Evolutionary conservation across 1,139 yeast genomes (phyloP).

Genomic region (Candida frijolesensis): DNA sequence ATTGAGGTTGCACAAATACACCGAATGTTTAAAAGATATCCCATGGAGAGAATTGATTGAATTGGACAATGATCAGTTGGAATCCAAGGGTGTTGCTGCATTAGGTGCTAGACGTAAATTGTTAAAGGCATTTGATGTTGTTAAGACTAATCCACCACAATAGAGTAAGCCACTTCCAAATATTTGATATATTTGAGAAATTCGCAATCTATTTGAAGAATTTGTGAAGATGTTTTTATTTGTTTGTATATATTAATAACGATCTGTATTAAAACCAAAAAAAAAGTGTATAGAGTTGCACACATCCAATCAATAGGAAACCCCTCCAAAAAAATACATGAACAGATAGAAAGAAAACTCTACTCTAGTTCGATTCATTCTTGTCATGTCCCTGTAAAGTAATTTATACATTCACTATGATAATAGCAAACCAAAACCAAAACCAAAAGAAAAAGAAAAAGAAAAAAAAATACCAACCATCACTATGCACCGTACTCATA

Average conservation of each 20-base stretch:
- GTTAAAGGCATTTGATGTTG: constrained; percentile 86
- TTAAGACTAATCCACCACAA: constrained; percentile 35
- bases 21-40: constrained; percentile 74
- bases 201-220: not conserved
- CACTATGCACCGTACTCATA: not conserved
- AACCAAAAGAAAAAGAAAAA: not conserved
- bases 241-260: not conserved
- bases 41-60: constrained; percentile 80
- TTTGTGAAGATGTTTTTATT: too few relatives aligned
- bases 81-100: constrained; percentile 83
- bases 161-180: not conserved
- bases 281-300: not conserved
- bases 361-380: not conserved
- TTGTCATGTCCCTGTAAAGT: not conserved
- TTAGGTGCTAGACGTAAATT: constrained; percentile 93
- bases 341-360: not conserved
- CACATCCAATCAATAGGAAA: not conserved
- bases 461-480: not conserved
- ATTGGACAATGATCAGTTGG: constrained; percentile 68
- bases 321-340: not conserved
- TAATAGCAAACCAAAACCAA: not conserved
- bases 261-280: not conserved
- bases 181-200: constrained; percentile 13
- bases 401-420: not conserved
- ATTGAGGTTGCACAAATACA: constrained; percentile 88